Conservation (phyloP, 2,329 filamentous ascomycete species). For the Trichoderma citrinoviride region DNA sequence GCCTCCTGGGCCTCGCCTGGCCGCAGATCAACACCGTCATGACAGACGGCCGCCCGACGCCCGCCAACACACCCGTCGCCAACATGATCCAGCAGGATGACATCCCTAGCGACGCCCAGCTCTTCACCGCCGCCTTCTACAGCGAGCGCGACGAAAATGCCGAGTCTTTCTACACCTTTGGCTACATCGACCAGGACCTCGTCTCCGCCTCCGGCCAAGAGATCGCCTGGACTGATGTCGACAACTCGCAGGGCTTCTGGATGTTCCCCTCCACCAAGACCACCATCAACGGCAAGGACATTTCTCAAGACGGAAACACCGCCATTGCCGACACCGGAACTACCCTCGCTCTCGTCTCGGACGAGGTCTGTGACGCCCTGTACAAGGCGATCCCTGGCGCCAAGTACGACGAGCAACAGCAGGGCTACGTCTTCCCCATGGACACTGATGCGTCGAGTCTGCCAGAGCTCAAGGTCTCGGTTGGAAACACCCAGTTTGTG, state of each 20-base stretch:
- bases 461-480: slow-evolving; percentile 7
- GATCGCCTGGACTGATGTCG: slow-evolving; percentile 62
- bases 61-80: slow-evolving; percentile 45
- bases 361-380: slow-evolving; percentile 48
- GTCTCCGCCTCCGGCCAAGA: slow-evolving; percentile 57
- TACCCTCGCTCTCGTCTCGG: slow-evolving; percentile 58
- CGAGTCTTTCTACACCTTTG: slow-evolving; percentile 63
- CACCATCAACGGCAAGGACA: slow-evolving; percentile 22
- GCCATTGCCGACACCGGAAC: slow-evolving; percentile 60
- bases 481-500: slow-evolving; percentile 11
- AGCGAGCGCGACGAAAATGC: slow-evolving; percentile 42
- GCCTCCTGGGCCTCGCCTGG: slow-evolving; percentile 46
- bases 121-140: slow-evolving; percentile 35
- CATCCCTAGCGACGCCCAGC: slow-evolving; percentile 29
- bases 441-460: slow-evolving; percentile 2
- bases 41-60: slow-evolving; percentile 43
- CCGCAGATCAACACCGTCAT: slow-evolving; percentile 42
- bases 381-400: slow-evolving; percentile 48
- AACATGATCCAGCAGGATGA: slow-evolving; percentile 54
- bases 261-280: slow-evolving; percentile 27
- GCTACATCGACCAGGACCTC: slow-evolving; percentile 60
- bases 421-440: slow-evolving; percentile 46
- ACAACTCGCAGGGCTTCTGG: slow-evolving; percentile 66
- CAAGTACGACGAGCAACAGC: slow-evolving; percentile 37
- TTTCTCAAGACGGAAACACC: slow-evolving; percentile 41